Base-by-base conservation (phyloP, 306 rosid species). In the Canavalia gladiata region DNA sequence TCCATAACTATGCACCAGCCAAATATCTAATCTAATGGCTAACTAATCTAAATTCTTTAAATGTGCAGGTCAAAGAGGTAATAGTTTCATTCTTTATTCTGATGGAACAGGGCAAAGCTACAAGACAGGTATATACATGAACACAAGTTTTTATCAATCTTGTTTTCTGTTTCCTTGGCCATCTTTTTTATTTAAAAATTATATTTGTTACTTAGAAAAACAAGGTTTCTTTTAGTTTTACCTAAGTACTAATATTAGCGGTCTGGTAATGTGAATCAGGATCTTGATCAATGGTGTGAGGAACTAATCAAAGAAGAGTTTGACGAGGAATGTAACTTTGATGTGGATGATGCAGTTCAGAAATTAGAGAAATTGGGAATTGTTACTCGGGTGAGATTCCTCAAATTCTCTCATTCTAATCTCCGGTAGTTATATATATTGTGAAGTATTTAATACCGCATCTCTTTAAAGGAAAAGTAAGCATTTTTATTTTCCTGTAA, bases 41-140 rank as follows among this genome's bases (percentile, higher is more conserved):
- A 18, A 51, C 4, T 52, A 56, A 74, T 82, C 50, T 77, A 37
- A 58, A 77, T 68, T 76, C 81, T 83, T 81, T 8, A 39, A 45
- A 77, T 80, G 58, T 83, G 79, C 81, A 95, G 99, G 97, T 95
- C 82, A 95, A 93, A 87, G 99, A 95, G 87, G 96, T 93, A 81
- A 95, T 93, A 37, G 72, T 95, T 80, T 86, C 96, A 51, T 95
- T 93, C 90, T 95, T 81, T 83, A 90, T 95, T 83, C 74, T 95
- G 88, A 93, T 95, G 99, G 97, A 93, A 78, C 97, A 93, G 67
- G 98, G 99, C 72, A 95, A 90, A 89, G 93, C 94, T 78, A 95
- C 97, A 37, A 68, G 85, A 79, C 91, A 81, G 87, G 99, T 90
- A 73, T 31, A 54, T 39, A 73, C 6, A 45, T 81, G 75, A 58